Percentiles rank a stretch among this genome's conserved stretches.
These are phyloP conservation scores for Mrakiaceae sp. DNA, from an alignment of 1,284 basidiomycete species.

Conservation along the genomic window DNA sequence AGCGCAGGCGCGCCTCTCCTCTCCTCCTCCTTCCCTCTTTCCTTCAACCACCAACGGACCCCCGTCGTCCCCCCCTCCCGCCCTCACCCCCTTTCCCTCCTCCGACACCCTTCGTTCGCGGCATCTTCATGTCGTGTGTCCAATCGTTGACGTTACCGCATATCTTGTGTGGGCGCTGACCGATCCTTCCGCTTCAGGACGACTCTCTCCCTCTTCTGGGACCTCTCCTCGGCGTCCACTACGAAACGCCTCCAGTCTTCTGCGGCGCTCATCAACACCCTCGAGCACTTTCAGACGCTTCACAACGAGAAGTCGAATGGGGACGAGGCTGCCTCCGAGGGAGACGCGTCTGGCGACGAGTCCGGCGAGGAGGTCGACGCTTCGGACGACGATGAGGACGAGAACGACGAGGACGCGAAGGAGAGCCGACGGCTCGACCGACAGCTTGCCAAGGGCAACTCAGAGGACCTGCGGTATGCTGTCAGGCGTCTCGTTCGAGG, in stretches of 20 bases:
- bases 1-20: background rate
- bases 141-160: too few relatives aligned
- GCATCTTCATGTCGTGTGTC: too few relatives aligned
- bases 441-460: conserved; percentile 49
- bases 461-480: conserved; percentile 80
- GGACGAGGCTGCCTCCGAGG: conserved; percentile 21
- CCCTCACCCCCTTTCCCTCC: background rate
- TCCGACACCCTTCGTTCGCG: too few relatives aligned
- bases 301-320: conserved; percentile 22
- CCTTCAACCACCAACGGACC: background rate
- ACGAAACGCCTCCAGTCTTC: conserved; percentile 75
- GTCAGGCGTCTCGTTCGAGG: conserved; percentile 74
- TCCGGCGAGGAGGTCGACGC: conserved; percentile 34
- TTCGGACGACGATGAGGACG: conserved; percentile 26
- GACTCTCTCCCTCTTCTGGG: conserved; percentile 85
- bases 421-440: conserved; percentile 32
- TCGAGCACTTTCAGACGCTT: conserved; percentile 64
- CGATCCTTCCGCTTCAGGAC: conserved; percentile 32
- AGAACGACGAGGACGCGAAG: conserved; percentile 24
- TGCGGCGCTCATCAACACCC: conserved; percentile 62
- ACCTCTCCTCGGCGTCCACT: conserved; percentile 71
- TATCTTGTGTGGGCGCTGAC: background rate
- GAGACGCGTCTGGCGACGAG: conserved; percentile 28
- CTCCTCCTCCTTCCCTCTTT: too few relatives aligned
- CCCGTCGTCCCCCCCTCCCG: background rate